Evolutionary conservation across 164 flowering plant genomes (phyloP).

Genomic region (Taxillus chinensis): DNA sequence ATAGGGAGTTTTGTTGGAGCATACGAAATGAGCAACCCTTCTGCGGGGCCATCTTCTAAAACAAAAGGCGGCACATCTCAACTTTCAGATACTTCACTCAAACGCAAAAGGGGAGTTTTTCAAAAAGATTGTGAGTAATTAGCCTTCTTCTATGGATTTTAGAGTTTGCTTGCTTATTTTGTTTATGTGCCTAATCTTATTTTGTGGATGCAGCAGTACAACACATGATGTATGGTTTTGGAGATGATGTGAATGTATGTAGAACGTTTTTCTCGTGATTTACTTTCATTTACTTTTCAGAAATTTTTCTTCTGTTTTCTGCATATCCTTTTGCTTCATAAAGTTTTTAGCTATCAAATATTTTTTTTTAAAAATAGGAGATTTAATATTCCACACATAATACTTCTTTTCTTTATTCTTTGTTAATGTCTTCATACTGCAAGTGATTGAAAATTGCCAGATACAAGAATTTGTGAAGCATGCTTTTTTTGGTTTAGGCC

Average conservation of each 20-base stretch:
- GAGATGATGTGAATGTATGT: constrained; percentile 80
- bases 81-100: constrained; percentile 57
- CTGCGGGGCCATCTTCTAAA: constrained; percentile 44
- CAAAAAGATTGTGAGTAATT: constrained; percentile 69
- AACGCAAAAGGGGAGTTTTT: constrained; percentile 84
- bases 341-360: background rate
- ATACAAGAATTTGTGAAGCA: too few relatives aligned
- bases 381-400: too few relatives aligned
- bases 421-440: too few relatives aligned
- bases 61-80: constrained; percentile 50
- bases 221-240: constrained; percentile 95
- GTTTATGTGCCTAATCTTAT: constrained; percentile 1
- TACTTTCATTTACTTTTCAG: background rate
- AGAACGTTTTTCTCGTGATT: background rate
- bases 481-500: too few relatives aligned
- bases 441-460: too few relatives aligned
- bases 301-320: too few relatives aligned
- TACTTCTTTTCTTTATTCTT: too few relatives aligned
- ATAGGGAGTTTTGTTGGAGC: background rate
- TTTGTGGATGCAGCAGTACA: constrained; percentile 49
- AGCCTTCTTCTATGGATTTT: background rate
- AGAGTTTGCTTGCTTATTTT: background rate
- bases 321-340: background rate
- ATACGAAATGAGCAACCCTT: constrained; percentile 34
- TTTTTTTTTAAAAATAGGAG: too few relatives aligned